Conservation (phyloP, 2,329 filamentous ascomycete species). For the Aspergillus terreus region DNA sequence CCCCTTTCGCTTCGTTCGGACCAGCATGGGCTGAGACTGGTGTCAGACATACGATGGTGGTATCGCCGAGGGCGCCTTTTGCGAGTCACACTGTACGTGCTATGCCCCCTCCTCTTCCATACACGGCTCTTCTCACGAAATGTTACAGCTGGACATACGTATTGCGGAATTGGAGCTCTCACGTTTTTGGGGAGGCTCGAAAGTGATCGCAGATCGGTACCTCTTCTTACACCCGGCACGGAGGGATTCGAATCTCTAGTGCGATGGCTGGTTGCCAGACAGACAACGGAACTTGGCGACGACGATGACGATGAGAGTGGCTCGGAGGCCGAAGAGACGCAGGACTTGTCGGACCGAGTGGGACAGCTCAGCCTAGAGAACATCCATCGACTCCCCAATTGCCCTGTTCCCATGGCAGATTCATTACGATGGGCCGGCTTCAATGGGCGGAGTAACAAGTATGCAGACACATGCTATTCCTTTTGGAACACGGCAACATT, state of each 20-base stretch:
- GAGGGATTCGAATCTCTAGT: slow-evolving; percentile 36
- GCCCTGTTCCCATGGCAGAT: slow-evolving; percentile 20
- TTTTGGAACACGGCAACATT: slow-evolving; percentile 81
- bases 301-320: slow-evolving; percentile 44
- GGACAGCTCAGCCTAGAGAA: slow-evolving; percentile 17
- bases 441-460: slow-evolving; percentile 88
- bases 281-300: slow-evolving; percentile 56
- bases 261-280: slow-evolving; percentile 61
- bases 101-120: slow-evolving; percentile 2
- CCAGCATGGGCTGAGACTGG: slow-evolving; percentile 24
- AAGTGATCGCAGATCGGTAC: slow-evolving; percentile 23
- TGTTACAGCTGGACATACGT: slow-evolving; percentile 76
- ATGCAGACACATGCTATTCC: slow-evolving; percentile 89
- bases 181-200: slow-evolving; percentile 66
- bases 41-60: slow-evolving; percentile 76
- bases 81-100: slow-evolving; percentile 74
- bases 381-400: slow-evolving; percentile 25
- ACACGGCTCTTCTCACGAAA: slow-evolving; percentile 6
- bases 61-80: slow-evolving; percentile 70
- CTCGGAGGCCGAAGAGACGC: slow-evolving; percentile 11
- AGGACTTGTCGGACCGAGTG: slow-evolving; percentile 1
- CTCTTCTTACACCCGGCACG: slow-evolving; percentile 25
- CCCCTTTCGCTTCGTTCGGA: background rate
- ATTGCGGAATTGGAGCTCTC: slow-evolving; percentile 77
- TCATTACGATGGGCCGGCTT: slow-evolving; percentile 64